phyloP scores from a whole-genome alignment of 441 rosid species.

The Pelargonium cotyledonis region DNA sequence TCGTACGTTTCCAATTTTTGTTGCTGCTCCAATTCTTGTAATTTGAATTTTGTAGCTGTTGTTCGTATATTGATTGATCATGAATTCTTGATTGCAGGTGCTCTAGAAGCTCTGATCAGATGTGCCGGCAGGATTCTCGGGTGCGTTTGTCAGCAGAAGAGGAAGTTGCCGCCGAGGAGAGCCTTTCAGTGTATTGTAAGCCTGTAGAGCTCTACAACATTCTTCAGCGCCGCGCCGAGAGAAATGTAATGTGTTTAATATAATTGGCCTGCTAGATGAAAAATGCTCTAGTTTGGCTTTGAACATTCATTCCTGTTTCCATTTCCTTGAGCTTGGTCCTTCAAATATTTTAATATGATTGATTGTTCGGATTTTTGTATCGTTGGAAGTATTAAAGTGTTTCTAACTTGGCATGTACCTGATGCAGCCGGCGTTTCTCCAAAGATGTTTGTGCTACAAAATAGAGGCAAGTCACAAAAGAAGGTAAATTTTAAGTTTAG shows the following conservation, averaged over 20 bases:
- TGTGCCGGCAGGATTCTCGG: constrained; percentile 78
- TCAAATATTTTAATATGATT: too few species aligned
- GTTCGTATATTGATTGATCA: neutral
- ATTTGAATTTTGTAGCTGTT: neutral
- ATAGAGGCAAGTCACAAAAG: constrained; percentile 64
- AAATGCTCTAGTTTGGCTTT: neutral
- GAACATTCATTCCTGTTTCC: neutral
- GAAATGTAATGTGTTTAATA: constrained; percentile 40
- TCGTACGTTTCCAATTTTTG: neutral
- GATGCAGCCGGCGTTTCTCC: constrained; percentile 73
- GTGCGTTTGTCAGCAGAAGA: constrained; percentile 74
- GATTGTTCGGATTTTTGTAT: neutral
- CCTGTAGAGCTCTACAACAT: constrained; percentile 96
- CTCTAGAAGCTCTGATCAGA: constrained; percentile 62
- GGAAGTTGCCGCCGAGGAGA: constrained; percentile 86
- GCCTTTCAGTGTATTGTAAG: constrained; percentile 75
- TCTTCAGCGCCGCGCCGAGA: constrained; percentile 68
- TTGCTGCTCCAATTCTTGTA: neutral
- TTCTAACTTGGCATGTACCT: constrained; percentile 13
- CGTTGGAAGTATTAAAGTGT: neutral
- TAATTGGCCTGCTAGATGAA: neutral
- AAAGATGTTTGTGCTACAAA: constrained; percentile 77
- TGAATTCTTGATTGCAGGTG: neutral
- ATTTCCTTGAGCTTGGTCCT: too few species aligned
- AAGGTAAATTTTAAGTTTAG: constrained; percentile 38